These are phyloP conservation scores for Salicornia ramosissima DNA, from an alignment of 148 eudicot species.

Conservation along the genomic window DNA sequence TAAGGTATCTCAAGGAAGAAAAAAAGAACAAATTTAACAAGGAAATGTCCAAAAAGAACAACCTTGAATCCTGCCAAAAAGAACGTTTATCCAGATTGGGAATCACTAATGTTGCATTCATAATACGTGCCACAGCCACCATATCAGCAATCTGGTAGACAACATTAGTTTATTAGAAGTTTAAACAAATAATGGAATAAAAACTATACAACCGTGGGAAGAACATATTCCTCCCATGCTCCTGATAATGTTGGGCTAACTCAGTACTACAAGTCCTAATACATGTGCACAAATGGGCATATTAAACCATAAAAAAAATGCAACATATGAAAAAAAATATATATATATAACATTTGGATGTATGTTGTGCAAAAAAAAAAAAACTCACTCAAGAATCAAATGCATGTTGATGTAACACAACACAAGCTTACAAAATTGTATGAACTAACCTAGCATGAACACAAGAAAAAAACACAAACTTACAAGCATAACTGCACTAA, in stretches of 20 bases:
- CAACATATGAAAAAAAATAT: too few relatives aligned
- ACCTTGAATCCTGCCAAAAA: slow-evolving; percentile 95
- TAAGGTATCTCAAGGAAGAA: slow-evolving; percentile 14
- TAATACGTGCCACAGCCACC: slow-evolving; percentile 87
- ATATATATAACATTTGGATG: too few relatives aligned
- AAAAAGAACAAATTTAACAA: slow-evolving; percentile 5
- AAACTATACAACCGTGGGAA: slow-evolving; percentile 1
- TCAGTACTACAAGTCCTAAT: too few relatives aligned
- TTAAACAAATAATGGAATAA: not conserved
- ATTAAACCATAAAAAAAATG: too few relatives aligned
- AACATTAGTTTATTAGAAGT: slow-evolving; percentile 22
- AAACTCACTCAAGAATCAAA: too few relatives aligned
- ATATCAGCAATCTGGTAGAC: slow-evolving; percentile 75
- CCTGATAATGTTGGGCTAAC: not conserved
- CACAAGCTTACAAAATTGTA: too few relatives aligned
- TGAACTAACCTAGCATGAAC: too few relatives aligned
- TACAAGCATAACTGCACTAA: too few relatives aligned
- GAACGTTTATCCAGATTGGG: slow-evolving; percentile 86
- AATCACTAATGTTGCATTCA: slow-evolving; percentile 88
- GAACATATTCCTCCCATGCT: not conserved
- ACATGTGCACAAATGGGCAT: too few relatives aligned
- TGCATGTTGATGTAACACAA: too few relatives aligned
- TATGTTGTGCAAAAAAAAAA: too few relatives aligned
- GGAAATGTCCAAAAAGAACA: slow-evolving; percentile 17
- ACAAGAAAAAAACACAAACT: too few relatives aligned